A percentile compares a stretch with the other conserved stretches of the same genome.
phyloP scores from a whole-genome alignment of 495 filamentous ascomycete genomes.

The Aspergillus conjunctus region DNA sequence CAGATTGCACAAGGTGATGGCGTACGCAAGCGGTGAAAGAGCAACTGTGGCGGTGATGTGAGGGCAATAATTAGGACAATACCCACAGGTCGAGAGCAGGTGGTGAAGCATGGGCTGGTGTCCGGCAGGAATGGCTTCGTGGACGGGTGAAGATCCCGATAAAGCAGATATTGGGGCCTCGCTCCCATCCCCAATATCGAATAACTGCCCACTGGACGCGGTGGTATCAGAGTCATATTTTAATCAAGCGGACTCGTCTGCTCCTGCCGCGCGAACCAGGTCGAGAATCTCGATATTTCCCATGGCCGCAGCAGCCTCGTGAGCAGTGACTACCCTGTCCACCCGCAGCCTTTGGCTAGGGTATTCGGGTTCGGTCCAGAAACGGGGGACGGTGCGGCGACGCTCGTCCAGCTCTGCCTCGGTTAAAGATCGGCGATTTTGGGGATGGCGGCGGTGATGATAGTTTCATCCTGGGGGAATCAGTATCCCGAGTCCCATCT shows the following conservation, averaged over 20 bases:
- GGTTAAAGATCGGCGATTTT: no score
- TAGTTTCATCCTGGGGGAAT: no score
- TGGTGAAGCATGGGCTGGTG: conserved; percentile 12
- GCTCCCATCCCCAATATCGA: not conserved
- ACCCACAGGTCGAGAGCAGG: conserved; percentile 8
- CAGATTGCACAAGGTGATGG: conserved; percentile 11
- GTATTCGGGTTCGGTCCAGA: conserved; percentile 27
- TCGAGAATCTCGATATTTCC: conserved; percentile 12
- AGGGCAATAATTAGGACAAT: conserved; percentile 22
- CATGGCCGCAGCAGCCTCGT: conserved; percentile 21
- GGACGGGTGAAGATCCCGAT: conserved; percentile 19
- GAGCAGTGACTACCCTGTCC: conserved; percentile 13
- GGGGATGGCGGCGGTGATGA: no score
- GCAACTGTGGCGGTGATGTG: conserved; percentile 13
- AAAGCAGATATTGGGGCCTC: conserved; percentile 12
- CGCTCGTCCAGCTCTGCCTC: conserved; percentile 23
- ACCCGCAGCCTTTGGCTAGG: conserved; percentile 16
- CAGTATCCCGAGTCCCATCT: no score
- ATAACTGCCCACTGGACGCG: not conserved
- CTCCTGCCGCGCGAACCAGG: conserved; percentile 13
- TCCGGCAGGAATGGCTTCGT: conserved; percentile 20
- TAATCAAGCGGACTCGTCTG: conserved; percentile 22
- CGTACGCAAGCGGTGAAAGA: conserved; percentile 19
- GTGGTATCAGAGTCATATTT: not conserved
- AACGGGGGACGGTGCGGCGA: conserved; percentile 17